Evolutionary conservation across 495 filamentous ascomycete species (phyloP), one percentile per base, ranked within the genome.

Genomic region (Pseudotulostoma volvatum): DNA sequence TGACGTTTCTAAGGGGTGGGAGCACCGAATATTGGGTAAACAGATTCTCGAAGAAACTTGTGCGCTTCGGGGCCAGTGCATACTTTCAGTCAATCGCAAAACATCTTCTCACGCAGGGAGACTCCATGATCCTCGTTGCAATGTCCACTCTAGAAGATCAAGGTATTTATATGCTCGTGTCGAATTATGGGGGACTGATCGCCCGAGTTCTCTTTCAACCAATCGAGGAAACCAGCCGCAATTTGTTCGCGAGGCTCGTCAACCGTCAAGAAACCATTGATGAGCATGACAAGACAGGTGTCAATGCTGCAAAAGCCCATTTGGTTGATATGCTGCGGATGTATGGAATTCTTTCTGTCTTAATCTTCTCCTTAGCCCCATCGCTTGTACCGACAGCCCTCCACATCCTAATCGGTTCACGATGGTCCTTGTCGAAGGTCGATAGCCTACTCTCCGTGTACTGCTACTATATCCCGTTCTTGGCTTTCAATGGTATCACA

Each of bases 161-260:
- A 60, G 90, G 90, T n/a, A 76, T 84, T 13, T 99, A 96, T 56
- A 81, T 85, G 0, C 67, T 99, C 2, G 90, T 88, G 19, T 77
- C 81, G 36, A 95, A 95, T 51, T 99, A 99, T 62, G 90, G 92
- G 31, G 80, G 84, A 5, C 72, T 99, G 2, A 56, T 92, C 36
- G 90, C 92, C 2, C 78, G 90, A 9, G 73, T 95, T 40, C 58
- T 99, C 39, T 90, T 99, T 55, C 90, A 95, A 49, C 90, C 90
- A 7, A 73, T 96, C 47, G 90, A 99, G 51, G 92, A 96, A 55
- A 84, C 77, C 46, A 81, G 77, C 43, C 77, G 92, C 16, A 83
- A 77, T 45, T 71, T 93, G 42, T 95, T 96, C 52, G 81, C 80
- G 23, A 77, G 77, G 35, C 67, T 94, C 4, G 45, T 74, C 50